These are phyloP conservation scores for Mortierella sp. DNA, from an alignment of 371 early-diverging fungal species.

Conservation along the genomic window DNA sequence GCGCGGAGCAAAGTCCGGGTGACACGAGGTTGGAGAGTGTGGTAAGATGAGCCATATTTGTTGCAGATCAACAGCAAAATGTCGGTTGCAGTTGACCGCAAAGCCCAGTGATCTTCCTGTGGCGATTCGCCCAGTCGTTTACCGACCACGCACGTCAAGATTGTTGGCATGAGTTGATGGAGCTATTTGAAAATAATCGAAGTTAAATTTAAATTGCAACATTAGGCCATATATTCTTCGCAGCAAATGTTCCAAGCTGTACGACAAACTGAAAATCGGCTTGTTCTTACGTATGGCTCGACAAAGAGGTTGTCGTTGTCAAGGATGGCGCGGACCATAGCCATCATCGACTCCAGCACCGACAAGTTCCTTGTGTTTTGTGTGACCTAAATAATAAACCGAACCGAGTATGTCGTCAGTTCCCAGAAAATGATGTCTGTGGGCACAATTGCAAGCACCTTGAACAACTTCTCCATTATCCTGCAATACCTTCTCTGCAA, in stretches of 20 bases:
- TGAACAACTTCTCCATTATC: background rate
- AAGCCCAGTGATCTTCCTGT: slow-evolving; percentile 85
- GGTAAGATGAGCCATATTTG: slow-evolving; percentile 85
- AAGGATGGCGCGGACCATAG: slow-evolving; percentile 88
- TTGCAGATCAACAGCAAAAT: slow-evolving; percentile 81
- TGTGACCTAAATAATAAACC: slow-evolving; percentile 64
- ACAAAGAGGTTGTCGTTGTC: slow-evolving; percentile 95
- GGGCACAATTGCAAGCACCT: background rate
- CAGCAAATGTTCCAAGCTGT: background rate
- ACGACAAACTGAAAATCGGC: background rate
- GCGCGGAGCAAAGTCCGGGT: slow-evolving; percentile 91
- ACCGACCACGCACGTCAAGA: slow-evolving; percentile 96
- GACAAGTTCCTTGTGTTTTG: slow-evolving; percentile 83
- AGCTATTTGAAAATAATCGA: slow-evolving; percentile 66
- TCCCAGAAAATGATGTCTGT: background rate
- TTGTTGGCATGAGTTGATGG: slow-evolving; percentile 97
- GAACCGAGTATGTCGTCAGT: background rate
- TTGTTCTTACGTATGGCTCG: slow-evolving; percentile 93
- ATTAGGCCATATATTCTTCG: background rate
- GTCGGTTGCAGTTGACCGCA: slow-evolving; percentile 84
- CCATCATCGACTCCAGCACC: slow-evolving; percentile 82
- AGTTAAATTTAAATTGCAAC: too few species aligned
- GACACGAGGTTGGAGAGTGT: slow-evolving; percentile 89
- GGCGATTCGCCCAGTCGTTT: slow-evolving; percentile 81
- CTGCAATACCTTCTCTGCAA: slow-evolving; percentile 83